Evolutionary conservation across 1,139 yeast genomes (phyloP).

Genomic region (Diutina ranongensis): DNA sequence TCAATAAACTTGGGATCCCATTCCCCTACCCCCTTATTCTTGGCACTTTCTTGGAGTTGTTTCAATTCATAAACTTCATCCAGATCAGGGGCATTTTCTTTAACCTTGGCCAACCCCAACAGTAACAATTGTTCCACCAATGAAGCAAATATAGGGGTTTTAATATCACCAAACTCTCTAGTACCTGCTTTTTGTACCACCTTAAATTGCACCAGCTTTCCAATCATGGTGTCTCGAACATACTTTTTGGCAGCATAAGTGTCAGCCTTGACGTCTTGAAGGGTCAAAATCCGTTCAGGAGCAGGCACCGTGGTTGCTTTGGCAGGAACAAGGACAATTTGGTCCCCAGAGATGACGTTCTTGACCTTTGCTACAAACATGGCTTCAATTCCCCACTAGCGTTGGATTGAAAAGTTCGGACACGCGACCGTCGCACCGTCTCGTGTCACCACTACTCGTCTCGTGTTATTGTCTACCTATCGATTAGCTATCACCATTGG

Average conservation of each 20-base stretch:
- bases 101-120: constrained; percentile 52
- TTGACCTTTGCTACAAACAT: constrained; percentile 42
- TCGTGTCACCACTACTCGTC: not conserved
- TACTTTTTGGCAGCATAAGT: constrained; percentile 54
- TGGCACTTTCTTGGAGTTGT: constrained; percentile 40
- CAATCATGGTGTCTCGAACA: constrained; percentile 53
- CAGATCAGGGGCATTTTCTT: constrained; percentile 39
- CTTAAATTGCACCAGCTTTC: constrained; percentile 53
- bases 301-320: constrained; percentile 32
- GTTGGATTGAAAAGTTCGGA: too few species aligned
- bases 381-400: too few species aligned
- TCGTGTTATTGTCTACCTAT: not conserved
- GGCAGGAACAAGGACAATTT: constrained; percentile 54
- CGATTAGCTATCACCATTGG: constrained; percentile 14
- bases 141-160: constrained; percentile 53
- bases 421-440: too few species aligned
- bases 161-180: constrained; percentile 57
- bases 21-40: constrained; percentile 35
- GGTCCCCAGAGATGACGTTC: constrained; percentile 63
- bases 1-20: constrained; percentile 29
- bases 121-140: constrained; percentile 44
- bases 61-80: constrained; percentile 12
- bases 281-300: constrained; percentile 51
- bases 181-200: constrained; percentile 32
- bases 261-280: constrained; percentile 49